These are phyloP conservation scores for Camelina neglecta DNA, from an alignment of 345 rosid species.

Conservation along the genomic window DNA sequence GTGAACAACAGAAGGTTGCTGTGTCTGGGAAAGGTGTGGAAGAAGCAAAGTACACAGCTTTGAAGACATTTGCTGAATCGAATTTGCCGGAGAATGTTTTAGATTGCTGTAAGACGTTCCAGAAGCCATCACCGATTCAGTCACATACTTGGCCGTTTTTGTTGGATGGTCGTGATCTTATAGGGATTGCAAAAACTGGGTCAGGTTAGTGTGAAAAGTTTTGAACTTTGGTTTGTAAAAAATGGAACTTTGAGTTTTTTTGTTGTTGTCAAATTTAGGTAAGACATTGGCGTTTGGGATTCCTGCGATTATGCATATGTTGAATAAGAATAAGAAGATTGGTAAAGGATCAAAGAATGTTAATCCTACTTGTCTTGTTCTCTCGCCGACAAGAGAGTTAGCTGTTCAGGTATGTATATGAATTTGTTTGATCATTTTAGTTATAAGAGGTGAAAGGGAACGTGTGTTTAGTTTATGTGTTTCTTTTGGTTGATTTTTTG, in stretches of 20 bases:
- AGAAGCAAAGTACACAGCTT: conserved; percentile 64
- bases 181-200: conserved; percentile 97
- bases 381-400: conserved; percentile 93
- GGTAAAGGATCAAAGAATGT: conserved; percentile 54
- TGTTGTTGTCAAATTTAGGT: conserved; percentile 47
- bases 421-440: background rate
- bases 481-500: conserved; percentile 57
- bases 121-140: conserved; percentile 90
- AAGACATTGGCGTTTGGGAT: conserved; percentile 93
- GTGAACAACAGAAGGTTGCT: conserved; percentile 53
- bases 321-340: conserved; percentile 61
- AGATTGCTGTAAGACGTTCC: conserved; percentile 72
- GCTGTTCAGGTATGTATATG: conserved; percentile 86
- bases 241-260: conserved; percentile 15
- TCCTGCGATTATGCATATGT: conserved; percentile 85
- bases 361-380: conserved; percentile 87
- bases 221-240: background rate
- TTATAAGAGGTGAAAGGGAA: background rate
- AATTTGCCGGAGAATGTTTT: conserved; percentile 75
- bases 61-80: conserved; percentile 58
- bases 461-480: background rate
- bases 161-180: conserved; percentile 87
- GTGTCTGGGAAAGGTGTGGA: conserved; percentile 70
- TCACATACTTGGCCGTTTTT: conserved; percentile 93
- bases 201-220: conserved; percentile 57